Percentiles rank a stretch among this genome's conserved stretches.
These are phyloP conservation scores for Paecilomyces variotii DNA, from an alignment of 2,329 filamentous ascomycete species.

Conservation along the genomic window DNA sequence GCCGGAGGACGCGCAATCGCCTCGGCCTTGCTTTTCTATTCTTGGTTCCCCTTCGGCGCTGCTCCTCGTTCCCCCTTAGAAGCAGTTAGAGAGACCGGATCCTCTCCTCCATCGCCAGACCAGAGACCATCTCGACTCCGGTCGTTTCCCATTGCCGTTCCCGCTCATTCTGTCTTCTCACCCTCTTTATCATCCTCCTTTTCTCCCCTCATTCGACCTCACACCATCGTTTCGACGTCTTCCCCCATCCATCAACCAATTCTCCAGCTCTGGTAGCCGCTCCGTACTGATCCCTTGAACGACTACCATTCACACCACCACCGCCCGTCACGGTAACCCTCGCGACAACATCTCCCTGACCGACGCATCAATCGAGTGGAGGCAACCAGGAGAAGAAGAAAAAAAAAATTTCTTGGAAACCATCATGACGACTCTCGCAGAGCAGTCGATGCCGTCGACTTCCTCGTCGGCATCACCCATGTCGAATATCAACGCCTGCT, in stretches of 20 bases:
- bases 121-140: neutral
- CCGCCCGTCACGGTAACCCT: neutral
- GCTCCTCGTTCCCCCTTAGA: too few relatives aligned
- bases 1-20: neutral
- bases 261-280: neutral
- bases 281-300: neutral
- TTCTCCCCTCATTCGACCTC: conserved; percentile 6
- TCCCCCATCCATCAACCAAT: neutral
- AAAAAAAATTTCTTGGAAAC: neutral
- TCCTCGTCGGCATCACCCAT: conserved; percentile 21
- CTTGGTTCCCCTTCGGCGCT: neutral
- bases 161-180: conserved; percentile 6
- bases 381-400: neutral
- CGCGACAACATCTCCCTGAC: neutral
- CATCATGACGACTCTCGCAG: conserved; percentile 28
- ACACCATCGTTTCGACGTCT: neutral
- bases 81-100: too few relatives aligned
- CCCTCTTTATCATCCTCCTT: conserved; percentile 6
- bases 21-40: neutral
- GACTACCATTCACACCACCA: neutral
- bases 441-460: conserved; percentile 20
- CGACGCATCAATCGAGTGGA: neutral
- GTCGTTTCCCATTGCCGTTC: conserved; percentile 1
- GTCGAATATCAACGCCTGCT: conserved; percentile 23
- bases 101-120: neutral